phyloP scores from a whole-genome alignment of 1,284 basidiomycete genomes.

The Pseudomicrostroma phylloplanum region DNA sequence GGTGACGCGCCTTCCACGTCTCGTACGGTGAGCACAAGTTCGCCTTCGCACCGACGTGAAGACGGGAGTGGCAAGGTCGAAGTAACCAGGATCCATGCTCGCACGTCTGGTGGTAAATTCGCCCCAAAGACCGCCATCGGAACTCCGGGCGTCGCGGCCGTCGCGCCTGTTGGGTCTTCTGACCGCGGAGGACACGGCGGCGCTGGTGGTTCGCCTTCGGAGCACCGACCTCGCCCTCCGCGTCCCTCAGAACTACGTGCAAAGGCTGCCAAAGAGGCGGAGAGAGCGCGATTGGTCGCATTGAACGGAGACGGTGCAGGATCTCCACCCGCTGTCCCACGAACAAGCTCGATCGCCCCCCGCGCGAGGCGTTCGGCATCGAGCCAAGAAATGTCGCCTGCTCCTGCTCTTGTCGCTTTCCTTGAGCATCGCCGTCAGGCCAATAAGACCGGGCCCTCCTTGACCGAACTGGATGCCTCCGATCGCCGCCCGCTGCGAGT shows the following conservation, averaged over 20 bases:
- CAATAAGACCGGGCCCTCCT: constrained; percentile 1
- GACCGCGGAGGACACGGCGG: constrained; percentile 11
- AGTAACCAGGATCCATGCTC: constrained; percentile 18
- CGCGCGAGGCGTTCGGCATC: background rate
- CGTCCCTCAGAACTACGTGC: background rate
- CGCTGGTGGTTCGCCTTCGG: constrained; percentile 18
- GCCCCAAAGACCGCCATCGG: constrained; percentile 15
- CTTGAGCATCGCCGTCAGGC: background rate
- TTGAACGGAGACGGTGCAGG: too few relatives aligned
- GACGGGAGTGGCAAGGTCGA: background rate
- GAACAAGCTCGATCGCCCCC: background rate
- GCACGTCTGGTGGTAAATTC: constrained; percentile 17
- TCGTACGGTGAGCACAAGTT: background rate
- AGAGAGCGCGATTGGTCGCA: background rate
- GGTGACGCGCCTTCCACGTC: background rate
- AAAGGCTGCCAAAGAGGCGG: constrained; percentile 9
- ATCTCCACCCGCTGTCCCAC: background rate
- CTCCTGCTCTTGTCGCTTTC: background rate
- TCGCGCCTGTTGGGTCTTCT: constrained; percentile 14
- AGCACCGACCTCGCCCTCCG: background rate
- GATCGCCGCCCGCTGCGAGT: constrained; percentile 11
- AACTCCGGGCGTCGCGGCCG: constrained; percentile 1
- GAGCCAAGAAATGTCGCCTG: too few relatives aligned
- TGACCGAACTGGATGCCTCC: constrained; percentile 10
- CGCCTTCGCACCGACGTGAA: background rate